Evolutionary conservation across 2,329 filamentous ascomycete genomes (phyloP), one percentile per base, ranked within the genome.

Genomic region (Xylaria sp.): DNA sequence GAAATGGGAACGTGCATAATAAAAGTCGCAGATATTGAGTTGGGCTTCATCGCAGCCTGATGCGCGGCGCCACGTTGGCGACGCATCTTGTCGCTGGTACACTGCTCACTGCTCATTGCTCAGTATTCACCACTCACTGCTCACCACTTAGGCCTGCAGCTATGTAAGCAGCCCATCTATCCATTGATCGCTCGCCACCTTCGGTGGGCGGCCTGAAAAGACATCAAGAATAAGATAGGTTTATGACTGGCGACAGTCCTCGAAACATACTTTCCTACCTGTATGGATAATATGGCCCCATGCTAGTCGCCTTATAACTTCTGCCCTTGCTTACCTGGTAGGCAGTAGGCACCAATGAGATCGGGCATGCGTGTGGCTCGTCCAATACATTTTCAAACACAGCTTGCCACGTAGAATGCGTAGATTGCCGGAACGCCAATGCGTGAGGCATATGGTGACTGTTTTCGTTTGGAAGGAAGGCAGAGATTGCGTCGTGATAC

Each of bases 1-100:
- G 52, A 23, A 36, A 36, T 43, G 32, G 32, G 8, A 18, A 32
- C 7, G 34, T 7, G 60, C 36, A 57, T 58, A 53, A 50, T 28
- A 43, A 45, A 45, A 36, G 13, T 20, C 15, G 41, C n/a, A n/a
- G 32, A 63, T 63, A 5, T 13, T 23, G 48, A 25, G 60, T 67
- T 64, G 56, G 65, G 65, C 41, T 53, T 60, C 60, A 43, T 64
- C 60, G 60, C 65, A 52, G 56, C 60, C 65, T 60, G 60, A 60
- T 36, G 30, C 32, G 45, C 46, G 41, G 39, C 32, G 30, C 39
- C 65, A 52, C 45, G 65, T 64, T 64, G 46, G 46, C 48, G 41
- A 36, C 32, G 25, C 32, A 50, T 60, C 48, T 63, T 46, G 32
- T 60, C 12, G 56, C 43, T 34, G 32, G 41, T 57, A 64, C n/a